Conservation (phyloP, 768 basidiomycete genomes). For the Coprinellus aureogranulatus region DNA sequence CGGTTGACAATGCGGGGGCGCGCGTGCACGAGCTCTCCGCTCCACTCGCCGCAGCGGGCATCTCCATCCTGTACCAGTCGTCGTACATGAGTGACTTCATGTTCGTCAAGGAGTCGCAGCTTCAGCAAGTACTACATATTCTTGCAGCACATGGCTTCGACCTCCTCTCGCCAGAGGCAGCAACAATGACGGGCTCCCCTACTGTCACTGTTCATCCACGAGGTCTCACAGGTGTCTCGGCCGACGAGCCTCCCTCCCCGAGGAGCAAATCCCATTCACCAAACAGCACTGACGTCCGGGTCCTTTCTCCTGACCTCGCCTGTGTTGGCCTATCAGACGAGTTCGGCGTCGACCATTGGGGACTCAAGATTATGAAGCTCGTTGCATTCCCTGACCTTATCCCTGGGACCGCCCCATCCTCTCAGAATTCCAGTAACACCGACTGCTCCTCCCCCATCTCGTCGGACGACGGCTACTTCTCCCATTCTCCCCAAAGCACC, state of each 20-base stretch:
- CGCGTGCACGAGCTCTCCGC: conserved; percentile 75
- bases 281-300: conserved; percentile 53
- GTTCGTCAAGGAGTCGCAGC: conserved; percentile 66
- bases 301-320: conserved; percentile 68
- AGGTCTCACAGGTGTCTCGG: neutral
- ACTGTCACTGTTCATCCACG: conserved; percentile 13
- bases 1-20: conserved; percentile 67
- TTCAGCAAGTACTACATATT: conserved; percentile 61
- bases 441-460: conserved; percentile 7
- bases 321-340: conserved; percentile 76
- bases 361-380: conserved; percentile 73
- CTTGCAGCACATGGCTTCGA: conserved; percentile 65
- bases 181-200: conserved; percentile 30
- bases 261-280: conserved; percentile 50
- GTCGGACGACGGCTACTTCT: conserved; percentile 60
- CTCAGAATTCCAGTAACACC: conserved; percentile 10
- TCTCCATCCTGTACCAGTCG: conserved; percentile 80
- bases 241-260: conserved; percentile 11
- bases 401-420: conserved; percentile 25
- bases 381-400: conserved; percentile 76
- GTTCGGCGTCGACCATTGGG: conserved; percentile 64
- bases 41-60: conserved; percentile 71
- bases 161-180: conserved; percentile 51
- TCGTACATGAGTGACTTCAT: conserved; percentile 84
- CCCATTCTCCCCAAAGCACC: conserved; percentile 50